These are phyloP conservation scores for Sphaerostilbella broomeana DNA, from an alignment of 2,329 filamentous ascomycete species.

Conservation along the genomic window DNA sequence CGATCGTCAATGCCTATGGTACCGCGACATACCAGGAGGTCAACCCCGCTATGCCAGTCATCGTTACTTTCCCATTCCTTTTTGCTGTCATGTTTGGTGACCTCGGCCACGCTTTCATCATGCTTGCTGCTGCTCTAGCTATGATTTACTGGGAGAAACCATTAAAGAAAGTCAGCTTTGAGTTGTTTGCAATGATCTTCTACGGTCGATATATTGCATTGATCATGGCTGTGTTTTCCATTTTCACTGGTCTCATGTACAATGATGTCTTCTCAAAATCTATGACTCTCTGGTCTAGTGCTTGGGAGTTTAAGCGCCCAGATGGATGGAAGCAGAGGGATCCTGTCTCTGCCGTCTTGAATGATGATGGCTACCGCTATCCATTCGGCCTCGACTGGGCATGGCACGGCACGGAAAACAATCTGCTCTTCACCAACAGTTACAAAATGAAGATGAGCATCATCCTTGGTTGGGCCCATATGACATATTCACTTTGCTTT, in stretches of 20 bases:
- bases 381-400: constrained; percentile 93
- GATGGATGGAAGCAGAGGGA: constrained; percentile 58
- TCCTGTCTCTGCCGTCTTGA: constrained; percentile 60
- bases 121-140: constrained; percentile 72
- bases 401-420: constrained; percentile 95
- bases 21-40: constrained; percentile 96
- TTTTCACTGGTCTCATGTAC: constrained; percentile 96
- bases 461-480: constrained; percentile 92
- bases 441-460: constrained; percentile 99
- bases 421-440: constrained; percentile 92
- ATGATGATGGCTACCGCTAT: constrained; percentile 69
- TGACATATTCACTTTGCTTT: constrained; percentile 96
- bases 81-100: constrained; percentile 99
- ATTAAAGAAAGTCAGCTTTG: constrained; percentile 85
- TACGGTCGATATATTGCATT: constrained; percentile 98
- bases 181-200: constrained; percentile 97
- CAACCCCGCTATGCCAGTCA: constrained; percentile 90
- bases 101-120: constrained; percentile 86
- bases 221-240: constrained; percentile 94
- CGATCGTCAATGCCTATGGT: constrained; percentile 97
- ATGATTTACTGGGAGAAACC: constrained; percentile 98
- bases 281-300: constrained; percentile 79
- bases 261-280: constrained; percentile 96
- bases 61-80: constrained; percentile 97
- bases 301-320: constrained; percentile 75